Evolutionary conservation across 1,284 basidiomycete genomes (phyloP).

Genomic region (Veloporphyrellus conicus): DNA sequence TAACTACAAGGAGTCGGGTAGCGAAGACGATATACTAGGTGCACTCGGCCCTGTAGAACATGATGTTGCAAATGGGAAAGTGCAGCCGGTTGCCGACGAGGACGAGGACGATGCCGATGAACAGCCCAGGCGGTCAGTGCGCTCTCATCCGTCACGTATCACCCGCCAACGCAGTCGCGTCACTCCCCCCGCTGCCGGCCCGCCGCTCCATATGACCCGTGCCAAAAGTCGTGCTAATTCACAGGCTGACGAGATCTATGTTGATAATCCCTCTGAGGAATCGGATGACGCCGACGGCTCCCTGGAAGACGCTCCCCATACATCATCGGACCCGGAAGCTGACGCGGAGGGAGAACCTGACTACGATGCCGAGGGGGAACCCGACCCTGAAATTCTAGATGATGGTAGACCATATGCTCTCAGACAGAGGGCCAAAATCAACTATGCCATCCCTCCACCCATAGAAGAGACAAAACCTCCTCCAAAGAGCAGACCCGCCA

Average conservation of each 20-base stretch:
- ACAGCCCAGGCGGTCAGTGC: slow-evolving; percentile 24
- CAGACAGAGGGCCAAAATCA: slow-evolving; percentile 60
- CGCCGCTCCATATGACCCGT: slow-evolving; percentile 28
- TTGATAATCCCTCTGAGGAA: slow-evolving; percentile 46
- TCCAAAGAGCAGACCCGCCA: slow-evolving; percentile 33
- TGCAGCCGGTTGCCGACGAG: slow-evolving; percentile 17
- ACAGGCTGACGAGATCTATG: slow-evolving; percentile 52
- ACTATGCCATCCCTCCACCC: slow-evolving; percentile 73
- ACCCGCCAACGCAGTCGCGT: slow-evolving; percentile 28
- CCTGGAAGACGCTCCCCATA: slow-evolving; percentile 50
- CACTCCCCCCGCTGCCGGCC: slow-evolving; percentile 1
- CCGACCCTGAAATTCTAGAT: slow-evolving; percentile 40
- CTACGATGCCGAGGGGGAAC: slow-evolving; percentile 32
- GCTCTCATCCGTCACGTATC: slow-evolving; percentile 23
- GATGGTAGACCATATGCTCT: slow-evolving; percentile 62
- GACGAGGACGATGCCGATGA: slow-evolving; percentile 37
- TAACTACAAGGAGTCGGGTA: slow-evolving; percentile 52
- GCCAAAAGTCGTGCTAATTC: slow-evolving; percentile 31
- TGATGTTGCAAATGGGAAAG: slow-evolving; percentile 28
- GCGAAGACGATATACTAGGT: slow-evolving; percentile 36
- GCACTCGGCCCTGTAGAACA: slow-evolving; percentile 5
- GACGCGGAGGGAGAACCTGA: slow-evolving; percentile 37
- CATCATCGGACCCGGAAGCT: slow-evolving; percentile 44
- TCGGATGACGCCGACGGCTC: slow-evolving; percentile 58
- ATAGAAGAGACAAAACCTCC: slow-evolving; percentile 62